These are phyloP conservation scores for Globisporangium alternatum DNA, from an alignment of 352 stramenopile species.

Conservation along the genomic window DNA sequence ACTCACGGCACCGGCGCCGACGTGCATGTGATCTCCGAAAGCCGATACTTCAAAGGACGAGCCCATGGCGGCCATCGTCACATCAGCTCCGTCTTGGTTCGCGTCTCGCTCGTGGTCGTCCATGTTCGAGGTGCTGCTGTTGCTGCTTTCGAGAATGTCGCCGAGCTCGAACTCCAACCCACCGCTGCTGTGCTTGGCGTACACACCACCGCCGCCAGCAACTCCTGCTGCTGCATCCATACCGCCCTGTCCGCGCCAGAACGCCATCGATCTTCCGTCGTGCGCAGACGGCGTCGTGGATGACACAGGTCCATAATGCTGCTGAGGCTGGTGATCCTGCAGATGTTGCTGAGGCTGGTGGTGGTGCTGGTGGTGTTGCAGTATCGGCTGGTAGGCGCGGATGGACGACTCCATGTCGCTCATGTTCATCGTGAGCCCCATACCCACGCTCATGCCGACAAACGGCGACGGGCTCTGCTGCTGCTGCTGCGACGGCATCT, in stretches of 20 bases:
- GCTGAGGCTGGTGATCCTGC: background rate
- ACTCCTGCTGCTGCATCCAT: conserved; percentile 1
- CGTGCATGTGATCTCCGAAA: conserved; percentile 29
- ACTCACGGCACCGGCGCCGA: conserved; percentile 1
- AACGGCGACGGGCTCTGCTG: conserved; percentile 23
- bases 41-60: conserved; percentile 34
- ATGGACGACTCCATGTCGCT: conserved; percentile 27
- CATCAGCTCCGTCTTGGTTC: background rate
- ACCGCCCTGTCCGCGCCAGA: conserved; percentile 10
- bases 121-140: conserved; percentile 13
- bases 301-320: background rate
- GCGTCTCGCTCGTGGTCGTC: conserved; percentile 7
- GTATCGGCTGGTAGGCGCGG: conserved; percentile 22
- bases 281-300: background rate
- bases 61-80: conserved; percentile 27
- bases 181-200: conserved; percentile 16
- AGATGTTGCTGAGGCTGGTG: conserved; percentile 23
- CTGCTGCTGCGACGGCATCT: conserved; percentile 14
- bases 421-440: conserved; percentile 25
- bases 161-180: conserved; percentile 39
- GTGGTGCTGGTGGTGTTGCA: conserved; percentile 13
- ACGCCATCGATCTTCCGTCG: conserved; percentile 4
- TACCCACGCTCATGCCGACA: conserved; percentile 19
- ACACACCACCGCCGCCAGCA: background rate
- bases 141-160: conserved; percentile 29